Evolutionary conservation across 768 basidiomycete species (phyloP).

Genomic region (Pisolithus sp.): DNA sequence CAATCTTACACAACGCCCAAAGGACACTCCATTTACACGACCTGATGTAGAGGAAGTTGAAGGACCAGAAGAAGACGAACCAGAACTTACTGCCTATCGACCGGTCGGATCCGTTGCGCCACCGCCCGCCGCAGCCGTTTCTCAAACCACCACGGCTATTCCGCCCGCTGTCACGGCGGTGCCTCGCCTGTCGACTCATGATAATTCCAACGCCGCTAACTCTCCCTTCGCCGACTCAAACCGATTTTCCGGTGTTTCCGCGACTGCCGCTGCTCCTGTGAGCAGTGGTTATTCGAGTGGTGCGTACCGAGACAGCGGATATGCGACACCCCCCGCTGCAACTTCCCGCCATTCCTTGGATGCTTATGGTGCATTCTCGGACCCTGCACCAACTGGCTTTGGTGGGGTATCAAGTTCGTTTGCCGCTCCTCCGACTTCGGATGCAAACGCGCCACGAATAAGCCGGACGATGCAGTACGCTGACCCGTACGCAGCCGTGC

Average conservation of each 20-base stretch:
- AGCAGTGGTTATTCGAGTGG: conserved; percentile 19
- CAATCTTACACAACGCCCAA: conserved; percentile 38
- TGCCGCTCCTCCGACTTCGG: conserved; percentile 27
- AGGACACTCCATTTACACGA: conserved; percentile 73
- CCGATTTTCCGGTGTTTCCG: conserved; percentile 36
- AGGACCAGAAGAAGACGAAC: conserved; percentile 49
- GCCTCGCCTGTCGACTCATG: conserved; percentile 21
- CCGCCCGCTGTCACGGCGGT: conserved; percentile 5
- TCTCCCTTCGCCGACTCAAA: conserved; percentile 51
- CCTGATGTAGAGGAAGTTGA: conserved; percentile 48
- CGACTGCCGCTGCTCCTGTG: conserved; percentile 20
- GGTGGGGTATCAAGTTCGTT: conserved; percentile 34
- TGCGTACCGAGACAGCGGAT: conserved; percentile 12
- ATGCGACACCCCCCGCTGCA: conserved; percentile 27
- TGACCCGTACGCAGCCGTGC: conserved; percentile 79
- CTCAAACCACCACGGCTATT: conserved; percentile 17
- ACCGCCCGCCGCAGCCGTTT: conserved; percentile 28
- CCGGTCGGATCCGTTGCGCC: conserved; percentile 31
- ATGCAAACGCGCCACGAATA: conserved; percentile 41
- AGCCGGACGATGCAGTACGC: conserved; percentile 94
- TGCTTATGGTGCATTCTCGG: conserved; percentile 85
- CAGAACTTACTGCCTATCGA: conserved; percentile 42
- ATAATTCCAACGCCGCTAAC: conserved; percentile 14
- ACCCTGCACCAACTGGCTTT: conserved; percentile 77
- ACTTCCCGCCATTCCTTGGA: conserved; percentile 68